Evolutionary conservation across 768 basidiomycete genomes (phyloP), one percentile per base, ranked within the genome.

Genomic region (Cyclocybe cylindracea): DNA sequence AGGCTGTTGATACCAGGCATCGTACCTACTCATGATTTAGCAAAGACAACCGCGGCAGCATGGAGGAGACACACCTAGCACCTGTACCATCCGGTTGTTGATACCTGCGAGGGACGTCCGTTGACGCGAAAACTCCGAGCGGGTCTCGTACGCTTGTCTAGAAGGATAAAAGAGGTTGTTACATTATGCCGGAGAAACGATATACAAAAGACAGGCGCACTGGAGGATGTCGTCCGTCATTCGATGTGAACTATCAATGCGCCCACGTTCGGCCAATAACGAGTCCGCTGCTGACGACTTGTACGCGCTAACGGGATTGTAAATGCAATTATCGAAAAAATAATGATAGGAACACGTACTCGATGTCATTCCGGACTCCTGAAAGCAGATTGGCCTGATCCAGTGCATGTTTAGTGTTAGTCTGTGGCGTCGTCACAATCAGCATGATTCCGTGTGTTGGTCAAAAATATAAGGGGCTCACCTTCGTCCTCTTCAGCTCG

Each of bases 81-180:
- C 91, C 44, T 85, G 81, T 48, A 78, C 72, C 83, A 99, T 94
- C 29, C 95, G 83, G 10, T 84, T 77, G 69, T 92, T 94, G 57
- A 99, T 91, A 11, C 85, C 78, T 7, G 83, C 72, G 37, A 99
- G 70, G 16, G 88, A 83, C 9, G 78, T 68, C 32, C 94, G 78
- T 69, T 99, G 97, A 40, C 85, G 81, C 24, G 81, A 74, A 70
- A 99, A 98, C 70, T 98, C 96, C 16, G 91, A 83, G 31, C 97
- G 86, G 3, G 96, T 98, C 64, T 94, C 97, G 64, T 98, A 95
- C 29, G 96, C 97, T 84, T 98, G 97, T 39, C 94, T 98, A 66
- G 11, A 19, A 53, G 48, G 46, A 35, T 29, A 39, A 16, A 19
- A 3, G 5, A n/a, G 10, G 38, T 31, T 29, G 24, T 50, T 47